These are phyloP conservation scores for Fusarium sp. DNA, from an alignment of 2,329 filamentous ascomycete genomes.

Conservation along the genomic window DNA sequence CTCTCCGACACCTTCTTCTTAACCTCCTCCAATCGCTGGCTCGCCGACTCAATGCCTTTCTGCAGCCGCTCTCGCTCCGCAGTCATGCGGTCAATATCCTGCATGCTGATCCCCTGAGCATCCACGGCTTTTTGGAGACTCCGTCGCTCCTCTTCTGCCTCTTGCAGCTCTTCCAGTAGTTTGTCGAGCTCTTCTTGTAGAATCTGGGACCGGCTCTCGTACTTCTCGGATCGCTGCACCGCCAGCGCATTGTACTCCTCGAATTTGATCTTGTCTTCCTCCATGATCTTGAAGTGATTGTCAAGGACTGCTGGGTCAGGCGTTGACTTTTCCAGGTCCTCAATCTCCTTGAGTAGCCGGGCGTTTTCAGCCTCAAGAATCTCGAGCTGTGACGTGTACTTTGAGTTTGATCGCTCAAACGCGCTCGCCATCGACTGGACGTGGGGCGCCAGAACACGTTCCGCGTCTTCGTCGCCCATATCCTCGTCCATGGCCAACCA, in stretches of 20 bases:
- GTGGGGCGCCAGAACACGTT: constrained; percentile 85
- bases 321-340: constrained; percentile 88
- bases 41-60: constrained; percentile 85
- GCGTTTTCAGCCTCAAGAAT: constrained; percentile 90
- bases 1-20: constrained; percentile 88
- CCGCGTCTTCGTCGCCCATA: constrained; percentile 86
- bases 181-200: constrained; percentile 91
- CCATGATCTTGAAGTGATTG: constrained; percentile 91
- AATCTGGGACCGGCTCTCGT: constrained; percentile 83
- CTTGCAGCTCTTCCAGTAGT: constrained; percentile 79
- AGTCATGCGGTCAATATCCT: constrained; percentile 99
- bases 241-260: constrained; percentile 93
- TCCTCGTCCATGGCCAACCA: constrained; percentile 96
- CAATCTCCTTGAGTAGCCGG: constrained; percentile 86
- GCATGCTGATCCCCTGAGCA: constrained; percentile 93
- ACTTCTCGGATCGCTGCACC: constrained; percentile 89
- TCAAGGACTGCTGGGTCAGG: constrained; percentile 89
- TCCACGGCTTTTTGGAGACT: constrained; percentile 90
- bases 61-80: constrained; percentile 95
- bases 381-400: constrained; percentile 87
- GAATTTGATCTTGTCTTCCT: constrained; percentile 95
- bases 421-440: constrained; percentile 89
- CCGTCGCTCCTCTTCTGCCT: constrained; percentile 86
- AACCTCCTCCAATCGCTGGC: constrained; percentile 84
- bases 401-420: constrained; percentile 88